Evolutionary conservation across 2,329 filamentous ascomycete species (phyloP), one percentile per base, ranked within the genome.

Genomic region (Fusarium solani-melongenae): DNA sequence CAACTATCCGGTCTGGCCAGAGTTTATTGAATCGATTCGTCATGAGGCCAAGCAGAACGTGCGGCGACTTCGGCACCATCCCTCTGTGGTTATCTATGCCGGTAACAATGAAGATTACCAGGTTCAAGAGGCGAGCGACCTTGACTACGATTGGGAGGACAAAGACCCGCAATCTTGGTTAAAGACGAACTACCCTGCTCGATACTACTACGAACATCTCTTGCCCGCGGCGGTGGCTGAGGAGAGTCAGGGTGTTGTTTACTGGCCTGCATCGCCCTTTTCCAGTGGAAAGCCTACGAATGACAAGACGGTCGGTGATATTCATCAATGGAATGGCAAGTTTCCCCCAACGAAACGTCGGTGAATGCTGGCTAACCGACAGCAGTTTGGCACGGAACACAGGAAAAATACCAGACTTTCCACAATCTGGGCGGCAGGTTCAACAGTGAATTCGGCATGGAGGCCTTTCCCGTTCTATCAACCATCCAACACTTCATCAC

Each of bases 91-190:
- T 53, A 92, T 98, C 66, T 98, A 92, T 84, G 95, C 94, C 3
- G 96, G 95, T 14, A 98, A 98, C 83, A 98, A 98, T 79, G 95
- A 98, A 81, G 95, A 98, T 80, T 98, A 98, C 81, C 93, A 96
- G 81, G 92, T 95, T 62, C 92, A 92, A 67, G 94, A 98, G 81
- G 88, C 87, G 27, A 89, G 89, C 73, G 87, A 88, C 0, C 87
- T 98, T 68, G 93, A 90, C 1, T 98, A 97, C 82, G 87, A 98
- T 71, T 93, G 90, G 70, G 88, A 91, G 14, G 92, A 98, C 83
- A 94, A 93, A 75, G 88, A 97, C 77, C 89, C 94, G 1, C 88
- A 95, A 66, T 94, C 88, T 81, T 98, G 95, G 95, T 88, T 98
- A 41, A 91, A 93, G 83, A 95, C 94, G 0, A 89, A 96, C 78